Conservation (phyloP, 371 early-diverging fungal genomes). For the Blakeslea trispora region DNA sequence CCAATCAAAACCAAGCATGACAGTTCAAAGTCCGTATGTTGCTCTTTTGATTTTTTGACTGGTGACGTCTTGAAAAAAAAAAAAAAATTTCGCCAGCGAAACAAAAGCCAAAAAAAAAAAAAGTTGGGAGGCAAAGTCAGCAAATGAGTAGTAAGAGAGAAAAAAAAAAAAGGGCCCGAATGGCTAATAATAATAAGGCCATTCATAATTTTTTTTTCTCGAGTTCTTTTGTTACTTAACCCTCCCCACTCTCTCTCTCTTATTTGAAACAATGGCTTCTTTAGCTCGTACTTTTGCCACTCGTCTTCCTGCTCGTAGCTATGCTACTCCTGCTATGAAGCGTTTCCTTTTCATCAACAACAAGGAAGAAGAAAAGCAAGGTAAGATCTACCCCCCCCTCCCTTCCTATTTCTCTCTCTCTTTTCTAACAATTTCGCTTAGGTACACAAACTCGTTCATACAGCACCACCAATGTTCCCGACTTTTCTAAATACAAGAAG, state of each 20-base stretch:
- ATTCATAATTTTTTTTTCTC: background rate
- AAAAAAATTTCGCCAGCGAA: background rate
- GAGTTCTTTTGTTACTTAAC: constrained; percentile 3
- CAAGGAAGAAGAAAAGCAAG: constrained; percentile 1
- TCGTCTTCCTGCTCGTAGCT: constrained; percentile 46
- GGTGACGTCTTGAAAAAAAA: too few species aligned
- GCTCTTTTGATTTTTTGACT: too few species aligned
- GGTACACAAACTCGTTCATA: constrained; percentile 56
- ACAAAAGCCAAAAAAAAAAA: background rate
- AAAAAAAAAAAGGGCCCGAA: constrained; percentile 3
- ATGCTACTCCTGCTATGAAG: constrained; percentile 42
- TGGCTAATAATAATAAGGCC: background rate
- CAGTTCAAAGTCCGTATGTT: too few species aligned
- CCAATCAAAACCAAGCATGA: too few species aligned
- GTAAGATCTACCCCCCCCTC: background rate
- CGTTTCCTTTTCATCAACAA: constrained; percentile 29
- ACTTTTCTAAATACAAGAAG: constrained; percentile 69
- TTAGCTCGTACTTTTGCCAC: constrained; percentile 49
- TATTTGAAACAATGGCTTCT: constrained; percentile 40
- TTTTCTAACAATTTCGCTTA: constrained; percentile 25
- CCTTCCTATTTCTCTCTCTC: constrained; percentile 18
- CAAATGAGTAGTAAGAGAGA: background rate
- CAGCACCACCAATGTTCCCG: constrained; percentile 66
- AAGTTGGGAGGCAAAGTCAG: background rate
- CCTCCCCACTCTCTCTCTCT: constrained; percentile 22